Evolutionary conservation across 495 filamentous ascomycete genomes (phyloP).

Genomic region (Bathelium albidoporum): DNA sequence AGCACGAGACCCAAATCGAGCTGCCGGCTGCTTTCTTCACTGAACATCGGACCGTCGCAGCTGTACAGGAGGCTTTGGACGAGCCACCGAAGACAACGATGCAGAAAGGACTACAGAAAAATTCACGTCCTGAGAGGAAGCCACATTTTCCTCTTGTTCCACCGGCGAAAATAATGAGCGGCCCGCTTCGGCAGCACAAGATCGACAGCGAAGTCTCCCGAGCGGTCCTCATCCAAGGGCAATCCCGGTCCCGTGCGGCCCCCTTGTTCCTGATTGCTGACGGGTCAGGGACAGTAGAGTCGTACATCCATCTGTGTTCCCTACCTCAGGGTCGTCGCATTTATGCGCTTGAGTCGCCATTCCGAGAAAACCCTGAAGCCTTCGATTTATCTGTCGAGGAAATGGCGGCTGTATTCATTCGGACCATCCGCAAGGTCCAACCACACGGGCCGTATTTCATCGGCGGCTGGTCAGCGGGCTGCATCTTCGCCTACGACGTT

Average conservation of each 20-base stretch:
- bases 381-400: constrained; percentile 12
- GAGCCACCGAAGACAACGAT: constrained; percentile 5
- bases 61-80: constrained; percentile 12
- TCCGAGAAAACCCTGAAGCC: constrained; percentile 11
- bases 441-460: constrained; percentile 16
- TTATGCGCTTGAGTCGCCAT: constrained; percentile 31
- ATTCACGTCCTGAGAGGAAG: constrained; percentile 1
- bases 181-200: constrained; percentile 8
- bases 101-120: constrained; percentile 1
- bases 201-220: constrained; percentile 1
- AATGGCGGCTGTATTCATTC: constrained; percentile 15
- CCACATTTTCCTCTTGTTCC: neutral
- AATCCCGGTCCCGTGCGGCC: constrained; percentile 4
- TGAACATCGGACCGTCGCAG: constrained; percentile 11
- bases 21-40: constrained; percentile 15
- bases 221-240: constrained; percentile 15
- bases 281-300: constrained; percentile 20
- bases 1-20: constrained; percentile 12
- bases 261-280: constrained; percentile 16
- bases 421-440: constrained; percentile 12
- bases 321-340: constrained; percentile 19
- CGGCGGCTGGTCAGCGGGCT: constrained; percentile 16
- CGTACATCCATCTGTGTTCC: constrained; percentile 22
- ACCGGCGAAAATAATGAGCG: neutral
- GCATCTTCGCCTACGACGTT: constrained; percentile 16